These are phyloP conservation scores for Verruconis gallopava DNA, from an alignment of 2,329 filamentous ascomycete genomes.

Conservation along the genomic window DNA sequence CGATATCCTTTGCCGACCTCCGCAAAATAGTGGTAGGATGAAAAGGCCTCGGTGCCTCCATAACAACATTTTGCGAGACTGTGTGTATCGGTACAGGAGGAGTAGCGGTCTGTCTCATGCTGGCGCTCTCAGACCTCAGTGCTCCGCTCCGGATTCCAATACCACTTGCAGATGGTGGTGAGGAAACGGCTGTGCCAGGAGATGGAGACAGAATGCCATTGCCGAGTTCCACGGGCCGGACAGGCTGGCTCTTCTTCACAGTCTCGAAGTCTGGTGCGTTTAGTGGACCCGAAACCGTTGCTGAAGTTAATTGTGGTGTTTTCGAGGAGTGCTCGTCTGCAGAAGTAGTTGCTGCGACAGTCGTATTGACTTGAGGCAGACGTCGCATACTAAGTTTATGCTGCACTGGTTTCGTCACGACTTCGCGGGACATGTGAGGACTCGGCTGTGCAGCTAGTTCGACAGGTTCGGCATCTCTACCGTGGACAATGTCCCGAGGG, in stretches of 20 bases:
- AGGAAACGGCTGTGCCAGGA: slow-evolving; percentile 2
- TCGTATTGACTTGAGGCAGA: slow-evolving; percentile 4
- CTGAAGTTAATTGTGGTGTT: slow-evolving; percentile 15
- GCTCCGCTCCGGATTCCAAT: neutral
- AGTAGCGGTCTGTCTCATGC: slow-evolving; percentile 1
- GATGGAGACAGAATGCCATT: neutral
- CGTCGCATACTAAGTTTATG: slow-evolving; percentile 9
- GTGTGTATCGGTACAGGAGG: slow-evolving; percentile 10
- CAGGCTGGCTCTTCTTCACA: slow-evolving; percentile 15
- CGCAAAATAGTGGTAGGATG: slow-evolving; percentile 8
- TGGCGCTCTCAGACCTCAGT: neutral
- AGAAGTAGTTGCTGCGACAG: neutral
- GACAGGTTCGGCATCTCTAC: slow-evolving; percentile 16
- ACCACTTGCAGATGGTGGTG: neutral
- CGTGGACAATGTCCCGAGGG: neutral
- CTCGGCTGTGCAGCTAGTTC: slow-evolving; percentile 16
- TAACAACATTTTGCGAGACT: neutral
- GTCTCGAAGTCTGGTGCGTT: slow-evolving; percentile 29
- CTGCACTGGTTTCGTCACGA: slow-evolving; percentile 3
- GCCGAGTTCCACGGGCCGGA: slow-evolving; percentile 9
- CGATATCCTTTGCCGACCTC: neutral
- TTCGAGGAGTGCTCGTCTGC: neutral
- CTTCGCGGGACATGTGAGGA: slow-evolving; percentile 8
- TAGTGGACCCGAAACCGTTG: slow-evolving; percentile 28
- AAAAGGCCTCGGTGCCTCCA: slow-evolving; percentile 9